Percentiles rank a stretch among this genome's conserved stretches.
Conservation (phyloP, 2,329 filamentous ascomycete species). For the Ophiostoma fasciatum region DNA sequence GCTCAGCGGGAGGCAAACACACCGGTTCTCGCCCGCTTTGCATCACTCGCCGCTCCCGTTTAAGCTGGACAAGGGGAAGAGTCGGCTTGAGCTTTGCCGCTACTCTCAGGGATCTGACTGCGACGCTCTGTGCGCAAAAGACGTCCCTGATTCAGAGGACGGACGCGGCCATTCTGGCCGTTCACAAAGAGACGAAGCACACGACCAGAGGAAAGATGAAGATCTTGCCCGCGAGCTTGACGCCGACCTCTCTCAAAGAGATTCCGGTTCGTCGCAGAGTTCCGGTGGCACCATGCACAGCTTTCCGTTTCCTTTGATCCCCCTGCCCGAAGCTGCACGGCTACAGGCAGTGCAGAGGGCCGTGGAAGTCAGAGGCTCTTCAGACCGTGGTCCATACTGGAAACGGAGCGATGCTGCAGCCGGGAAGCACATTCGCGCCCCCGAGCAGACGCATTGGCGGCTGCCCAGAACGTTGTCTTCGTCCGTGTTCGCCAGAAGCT, state of each 20-base stretch:
- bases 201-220: neutral
- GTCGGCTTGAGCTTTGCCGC: constrained; percentile 10
- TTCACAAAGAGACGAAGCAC: neutral
- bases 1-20: neutral
- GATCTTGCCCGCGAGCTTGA: neutral
- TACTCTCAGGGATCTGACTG: constrained; percentile 3
- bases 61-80: constrained; percentile 2
- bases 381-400: neutral
- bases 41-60: constrained; percentile 1
- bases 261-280: constrained; percentile 8
- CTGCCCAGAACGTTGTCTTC: neutral
- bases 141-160: constrained; percentile 4
- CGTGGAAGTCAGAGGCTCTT: neutral
- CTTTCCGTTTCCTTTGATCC: constrained; percentile 18
- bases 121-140: neutral
- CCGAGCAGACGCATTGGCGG: neutral
- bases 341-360: constrained; percentile 13
- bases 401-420: neutral
- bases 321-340: constrained; percentile 18
- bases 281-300: constrained; percentile 11
- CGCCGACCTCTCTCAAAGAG: constrained; percentile 1
- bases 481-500: neutral
- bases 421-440: neutral
- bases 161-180: constrained; percentile 1
- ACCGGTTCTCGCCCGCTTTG: constrained; percentile 6